phyloP scores from a whole-genome alignment of 2,329 filamentous ascomycete genomes.

The Alternaria dauci region DNA sequence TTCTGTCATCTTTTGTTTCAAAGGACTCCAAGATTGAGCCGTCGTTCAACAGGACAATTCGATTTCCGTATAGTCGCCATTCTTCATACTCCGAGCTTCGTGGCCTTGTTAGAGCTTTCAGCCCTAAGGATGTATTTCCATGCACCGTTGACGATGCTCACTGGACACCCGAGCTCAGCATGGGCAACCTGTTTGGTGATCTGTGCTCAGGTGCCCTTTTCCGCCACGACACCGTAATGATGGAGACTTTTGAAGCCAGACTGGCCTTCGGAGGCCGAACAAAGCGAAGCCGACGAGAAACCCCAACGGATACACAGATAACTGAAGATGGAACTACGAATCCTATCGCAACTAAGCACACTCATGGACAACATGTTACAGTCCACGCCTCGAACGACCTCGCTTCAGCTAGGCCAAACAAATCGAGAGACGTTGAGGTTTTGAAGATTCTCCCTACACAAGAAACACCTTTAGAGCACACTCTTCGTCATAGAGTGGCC shows the following conservation, averaged over 20 bases:
- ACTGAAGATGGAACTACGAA: neutral
- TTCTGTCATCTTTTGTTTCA: conserved; percentile 30
- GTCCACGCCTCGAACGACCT: neutral
- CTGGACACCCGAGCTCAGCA: conserved; percentile 72
- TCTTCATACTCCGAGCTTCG: conserved; percentile 85
- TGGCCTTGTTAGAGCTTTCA: conserved; percentile 71
- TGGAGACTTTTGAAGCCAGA: conserved; percentile 41
- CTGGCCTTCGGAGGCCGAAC: conserved; percentile 14
- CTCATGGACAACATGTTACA: neutral
- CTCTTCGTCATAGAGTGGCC: neutral
- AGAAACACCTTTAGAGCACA: neutral
- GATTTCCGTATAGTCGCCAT: conserved; percentile 88
- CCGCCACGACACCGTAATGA: conserved; percentile 71
- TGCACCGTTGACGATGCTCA: conserved; percentile 71
- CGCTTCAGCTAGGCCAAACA: too few relatives aligned
- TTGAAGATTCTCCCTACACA: neutral
- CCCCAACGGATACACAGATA: conserved; percentile 24
- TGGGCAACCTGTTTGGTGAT: conserved; percentile 74
- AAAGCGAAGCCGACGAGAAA: conserved; percentile 23
- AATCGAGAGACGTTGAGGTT: neutral
- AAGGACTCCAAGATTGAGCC: neutral
- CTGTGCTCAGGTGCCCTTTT: conserved; percentile 70
- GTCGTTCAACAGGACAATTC: conserved; percentile 41
- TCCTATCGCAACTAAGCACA: neutral
- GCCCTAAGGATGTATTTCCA: conserved; percentile 79